phyloP scores from a whole-genome alignment of 1,284 basidiomycete genomes.

The Moesziomyces aphidis region DNA sequence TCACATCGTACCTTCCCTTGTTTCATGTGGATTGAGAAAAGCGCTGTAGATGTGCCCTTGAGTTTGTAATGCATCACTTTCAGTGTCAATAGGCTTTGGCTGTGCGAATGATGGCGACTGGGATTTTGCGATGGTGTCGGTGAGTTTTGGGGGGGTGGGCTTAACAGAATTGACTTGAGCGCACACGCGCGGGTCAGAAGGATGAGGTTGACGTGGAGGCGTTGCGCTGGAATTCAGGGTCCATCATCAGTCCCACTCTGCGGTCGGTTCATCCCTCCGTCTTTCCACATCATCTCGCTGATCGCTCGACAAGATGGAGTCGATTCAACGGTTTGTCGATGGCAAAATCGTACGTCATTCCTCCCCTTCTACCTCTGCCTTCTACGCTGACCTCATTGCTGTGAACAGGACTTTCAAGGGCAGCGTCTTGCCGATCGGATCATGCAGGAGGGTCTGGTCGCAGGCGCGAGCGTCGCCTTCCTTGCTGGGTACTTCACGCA shows the following conservation, averaged over 20 bases:
- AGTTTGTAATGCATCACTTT: not conserved
- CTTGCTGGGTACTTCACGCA: conserved; percentile 30
- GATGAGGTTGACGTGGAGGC: conserved; percentile 13
- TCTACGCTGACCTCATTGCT: not conserved
- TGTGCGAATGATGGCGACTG: too few species aligned
- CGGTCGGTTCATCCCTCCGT: not conserved
- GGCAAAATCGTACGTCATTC: conserved; percentile 37
- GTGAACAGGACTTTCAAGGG: conserved; percentile 37
- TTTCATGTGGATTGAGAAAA: too few species aligned
- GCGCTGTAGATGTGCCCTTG: not conserved
- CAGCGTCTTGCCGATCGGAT: conserved; percentile 39
- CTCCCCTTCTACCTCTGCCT: not conserved
- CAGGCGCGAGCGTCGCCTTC: conserved; percentile 19
- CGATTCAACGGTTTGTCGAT: conserved; percentile 32
- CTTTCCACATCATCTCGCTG: conserved; percentile 1
- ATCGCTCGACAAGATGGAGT: conserved; percentile 26
- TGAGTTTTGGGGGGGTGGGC: not conserved
- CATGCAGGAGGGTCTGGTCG: conserved; percentile 39
- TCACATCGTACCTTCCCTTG: too few species aligned
- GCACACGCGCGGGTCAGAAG: too few species aligned
- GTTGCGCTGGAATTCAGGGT: conserved; percentile 9
- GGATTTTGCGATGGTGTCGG: too few species aligned
- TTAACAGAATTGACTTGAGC: not conserved
- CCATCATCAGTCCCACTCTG: not conserved
- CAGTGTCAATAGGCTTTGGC: not conserved